Evolutionary conservation across 306 rosid genomes (phyloP).

Genomic region (barrel medic (Medicago truncatula)): MtrunA17r5.0-ANR NC_053046.1:14852501-14853000

Average conservation of each 20-base stretch:
- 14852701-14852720: background rate
- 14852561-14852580: constrained; percentile 31
- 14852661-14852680: constrained; percentile 44
- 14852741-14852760: background rate
- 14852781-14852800: background rate
- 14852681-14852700: constrained; percentile 9
- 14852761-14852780: background rate
- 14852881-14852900: no score
- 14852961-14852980: no score
- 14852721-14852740: background rate
- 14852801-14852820: no score
- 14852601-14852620: constrained; percentile 35
- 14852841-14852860: no score
- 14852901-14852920: no score
- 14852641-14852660: constrained; percentile 38
- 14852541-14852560: constrained; percentile 39
- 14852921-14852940: no score
- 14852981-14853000: no score
- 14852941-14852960: no score
- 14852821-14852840: no score
- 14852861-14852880: no score
- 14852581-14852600: constrained; percentile 39
- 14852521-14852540: constrained; percentile 9
- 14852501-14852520: constrained; percentile 37
- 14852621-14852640: constrained; percentile 29